A percentile compares a stretch with the other conserved stretches of the same genome.
phyloP scores from a whole-genome alignment of 192 early-diverging fungal genomes.

The Mortierella alpina region DNA sequence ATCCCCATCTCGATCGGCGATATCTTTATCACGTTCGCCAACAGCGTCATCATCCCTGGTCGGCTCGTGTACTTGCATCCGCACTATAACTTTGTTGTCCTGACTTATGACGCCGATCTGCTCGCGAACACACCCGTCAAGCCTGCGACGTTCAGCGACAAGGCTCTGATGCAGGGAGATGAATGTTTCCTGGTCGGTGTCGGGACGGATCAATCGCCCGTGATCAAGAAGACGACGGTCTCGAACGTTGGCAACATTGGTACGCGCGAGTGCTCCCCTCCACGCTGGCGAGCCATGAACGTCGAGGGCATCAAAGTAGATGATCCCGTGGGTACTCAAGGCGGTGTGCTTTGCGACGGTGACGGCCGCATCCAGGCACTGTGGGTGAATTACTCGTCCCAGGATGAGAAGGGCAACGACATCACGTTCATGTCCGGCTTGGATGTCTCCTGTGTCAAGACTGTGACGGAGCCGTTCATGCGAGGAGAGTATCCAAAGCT shows the following conservation, averaged over 20 bases:
- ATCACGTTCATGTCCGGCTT: constrained; percentile 71
- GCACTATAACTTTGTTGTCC: constrained; percentile 86
- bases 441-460: constrained; percentile 59
- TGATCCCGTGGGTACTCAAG: constrained; percentile 72
- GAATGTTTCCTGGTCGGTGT: constrained; percentile 65
- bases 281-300: constrained; percentile 69
- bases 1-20: constrained; percentile 85
- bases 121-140: constrained; percentile 82
- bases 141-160: constrained; percentile 67
- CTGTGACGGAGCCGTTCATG: constrained; percentile 62
- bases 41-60: constrained; percentile 89
- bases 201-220: constrained; percentile 61
- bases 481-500: constrained; percentile 62
- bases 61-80: constrained; percentile 87
- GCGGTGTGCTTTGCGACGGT: constrained; percentile 71
- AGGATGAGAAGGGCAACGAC: constrained; percentile 74
- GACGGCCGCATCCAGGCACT: constrained; percentile 70
- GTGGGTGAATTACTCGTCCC: constrained; percentile 79
- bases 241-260: constrained; percentile 71
- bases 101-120: constrained; percentile 82
- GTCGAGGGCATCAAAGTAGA: constrained; percentile 74
- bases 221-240: constrained; percentile 73
- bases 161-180: constrained; percentile 74
- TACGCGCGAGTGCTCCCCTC: constrained; percentile 76
- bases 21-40: constrained; percentile 85